Base-by-base conservation (phyloP, 495 filamentous ascomycete genomes). In the Lineolata rhizophorae region DNA sequence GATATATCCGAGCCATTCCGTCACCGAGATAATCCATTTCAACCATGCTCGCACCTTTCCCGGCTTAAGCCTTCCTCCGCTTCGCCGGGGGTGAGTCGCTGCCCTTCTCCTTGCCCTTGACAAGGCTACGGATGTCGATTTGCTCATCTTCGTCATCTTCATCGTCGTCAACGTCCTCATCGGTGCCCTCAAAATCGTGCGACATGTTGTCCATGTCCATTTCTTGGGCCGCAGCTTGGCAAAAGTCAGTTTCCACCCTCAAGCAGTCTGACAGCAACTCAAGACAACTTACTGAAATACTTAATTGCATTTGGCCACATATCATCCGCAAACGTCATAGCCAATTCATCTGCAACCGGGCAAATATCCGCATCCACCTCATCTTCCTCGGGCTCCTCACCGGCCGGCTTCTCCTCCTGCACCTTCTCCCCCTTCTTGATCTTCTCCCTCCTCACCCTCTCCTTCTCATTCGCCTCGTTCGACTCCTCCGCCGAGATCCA, bases 261-360 rank as follows among this genome's bases (percentile, higher is more conserved):
- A n/a, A 12, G 21, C 11, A 0, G 19, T 15, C 1, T 27, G 5
- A 35, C 20, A n/a, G 3, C n/a, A n/a, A 29, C 17, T n/a, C 29
- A 27, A 29, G 22, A 13, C 4, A 10, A 69, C 77, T 51, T 56
- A 92, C 82, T 76, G 51, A 84, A 95, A 50, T 83, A 83, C 48
- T 79, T 84, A 45, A 90, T 64, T 17, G 85, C 85, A 32, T 70
- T 64, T 17, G 79, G 74, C 70, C 73, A 95, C 29, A 93, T 57
- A 38, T 93, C 83, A 38, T 93, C 84, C 14, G 76, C 67, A 40
- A 93, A 55, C 18, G 70, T 55, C 34, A 84, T 60, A 13, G 83
- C 83, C 11, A 93, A 40, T 36, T 79, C 70, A 33, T 87, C 80
- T 3, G 80, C 85, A 16, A 62, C 62, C 1, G 72, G 72, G 59